Conservation (phyloP, 305 asterid genomes). For the Euphrasia arctica region DNA sequence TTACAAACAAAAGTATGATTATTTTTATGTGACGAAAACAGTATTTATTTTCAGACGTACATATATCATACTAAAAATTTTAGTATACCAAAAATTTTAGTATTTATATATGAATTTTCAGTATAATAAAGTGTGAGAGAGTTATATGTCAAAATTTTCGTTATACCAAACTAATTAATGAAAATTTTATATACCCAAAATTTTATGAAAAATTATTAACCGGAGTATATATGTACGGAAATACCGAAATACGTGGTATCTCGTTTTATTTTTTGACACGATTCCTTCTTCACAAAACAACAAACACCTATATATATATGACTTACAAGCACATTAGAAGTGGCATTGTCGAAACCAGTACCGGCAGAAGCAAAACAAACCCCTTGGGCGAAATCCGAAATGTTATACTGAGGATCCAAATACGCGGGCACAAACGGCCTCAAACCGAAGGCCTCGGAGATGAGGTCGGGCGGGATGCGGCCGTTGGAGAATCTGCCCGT, state of each 20-base stretch:
- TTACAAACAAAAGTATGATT: too few species aligned
- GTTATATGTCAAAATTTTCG: too few species aligned
- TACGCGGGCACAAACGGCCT: constrained; percentile 88
- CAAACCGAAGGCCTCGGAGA: constrained; percentile 74
- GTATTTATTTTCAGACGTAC: too few species aligned
- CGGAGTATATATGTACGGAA: not conserved
- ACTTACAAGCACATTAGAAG: constrained; percentile 82
- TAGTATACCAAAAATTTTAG: too few species aligned
- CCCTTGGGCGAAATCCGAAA: constrained; percentile 72
- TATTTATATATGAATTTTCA: too few species aligned
- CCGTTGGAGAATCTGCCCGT: constrained; percentile 94
- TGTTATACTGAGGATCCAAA: constrained; percentile 56
- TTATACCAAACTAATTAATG: too few species aligned
- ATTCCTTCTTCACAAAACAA: not conserved
- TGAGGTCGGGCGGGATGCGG: constrained; percentile 79
- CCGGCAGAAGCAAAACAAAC: constrained; percentile 97
- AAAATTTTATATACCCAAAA: too few species aligned
- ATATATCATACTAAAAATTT: too few species aligned
- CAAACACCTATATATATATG: not conserved
- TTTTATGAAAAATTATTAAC: too few species aligned
- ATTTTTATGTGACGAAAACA: too few species aligned
- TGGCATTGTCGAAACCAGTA: constrained; percentile 73
- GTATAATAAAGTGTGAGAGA: too few species aligned
- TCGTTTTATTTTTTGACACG: not conserved
- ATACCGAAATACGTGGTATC: not conserved